Evolutionary conservation across 257 asterid species (phyloP), one percentile per base, ranked within the genome.

Genomic region (Penstemon davidsonii): DNA sequence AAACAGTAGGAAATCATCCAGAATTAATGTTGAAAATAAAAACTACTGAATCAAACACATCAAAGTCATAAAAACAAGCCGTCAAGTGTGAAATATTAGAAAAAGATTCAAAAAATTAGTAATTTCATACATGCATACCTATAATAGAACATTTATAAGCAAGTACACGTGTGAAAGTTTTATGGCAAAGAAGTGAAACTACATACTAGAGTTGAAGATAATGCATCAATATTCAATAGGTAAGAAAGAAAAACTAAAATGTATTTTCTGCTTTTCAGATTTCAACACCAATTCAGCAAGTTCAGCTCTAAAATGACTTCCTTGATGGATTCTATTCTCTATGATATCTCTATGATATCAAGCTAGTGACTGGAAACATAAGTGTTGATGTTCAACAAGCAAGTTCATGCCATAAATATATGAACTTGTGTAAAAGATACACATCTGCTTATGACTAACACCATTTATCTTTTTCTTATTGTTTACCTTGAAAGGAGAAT

Each of bases 91-190:
- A 25, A 25, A 25, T 25, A 25, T 8, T 13, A 15, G 36, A 55
- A 36, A 42, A 61, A 60, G 19, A 52, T 45, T 10, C 55, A 41
- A 57, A 4, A 58, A 40, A 37, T 11, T 33, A 59, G 5, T 54
- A 18, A 5, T 7, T 54, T 15, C 59, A 54, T 25, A 25, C 2
- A 25, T 25, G 2, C 33, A 25, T 25, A 25, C 33, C 33, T 25
- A 25, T 25, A 1, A 25, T 25, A 25, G 33, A 33, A 58, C 39
- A 64, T 8, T 5, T 8, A 53, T 36, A 18, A 19, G 15, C 62
- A 62, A 11, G 15, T 11, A 15, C 60, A 64, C 39, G 45, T 44
- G 7, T 63, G 43, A 38, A 72, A 55, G 70, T 41, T 45, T 43
- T 50, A 15, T 12, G 49, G 56, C 15, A 66, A 33, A 56, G 18